These are phyloP conservation scores for Cymodocea nodosa DNA, from an alignment of 116 monocot species.

Conservation along the genomic window DNA sequence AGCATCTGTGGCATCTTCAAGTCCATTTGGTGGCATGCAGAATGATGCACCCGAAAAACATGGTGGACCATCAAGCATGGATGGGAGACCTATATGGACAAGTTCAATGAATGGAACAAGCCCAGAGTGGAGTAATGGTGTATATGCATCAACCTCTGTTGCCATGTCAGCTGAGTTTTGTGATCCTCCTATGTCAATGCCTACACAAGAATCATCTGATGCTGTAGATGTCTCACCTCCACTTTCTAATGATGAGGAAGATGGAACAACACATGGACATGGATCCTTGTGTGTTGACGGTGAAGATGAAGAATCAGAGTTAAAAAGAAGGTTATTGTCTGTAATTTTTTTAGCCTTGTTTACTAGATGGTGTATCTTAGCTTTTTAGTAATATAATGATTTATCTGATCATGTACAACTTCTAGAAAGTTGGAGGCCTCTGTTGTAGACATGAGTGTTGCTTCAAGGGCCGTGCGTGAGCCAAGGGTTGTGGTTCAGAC, in stretches of 20 bases:
- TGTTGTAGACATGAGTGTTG: constrained; percentile 32
- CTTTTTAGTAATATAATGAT: background rate
- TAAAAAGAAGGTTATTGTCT: constrained; percentile 53
- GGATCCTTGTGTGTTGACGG: constrained; percentile 29
- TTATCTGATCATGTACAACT: background rate
- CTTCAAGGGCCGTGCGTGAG: constrained; percentile 53
- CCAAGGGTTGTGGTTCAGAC: constrained; percentile 80
- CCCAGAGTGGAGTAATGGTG: constrained; percentile 12
- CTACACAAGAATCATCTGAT: constrained; percentile 20
- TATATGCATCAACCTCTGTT: constrained; percentile 11
- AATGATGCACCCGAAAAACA: constrained; percentile 22
- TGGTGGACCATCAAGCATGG: constrained; percentile 5
- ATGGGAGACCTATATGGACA: constrained; percentile 4
- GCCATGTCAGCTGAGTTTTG: constrained; percentile 14
- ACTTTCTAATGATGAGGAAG: constrained; percentile 37
- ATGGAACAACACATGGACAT: constrained; percentile 25
- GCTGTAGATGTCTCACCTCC: constrained; percentile 31
- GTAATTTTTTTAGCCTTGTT: constrained; percentile 1
- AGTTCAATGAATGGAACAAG: constrained; percentile 13
- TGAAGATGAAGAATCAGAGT: constrained; percentile 58
- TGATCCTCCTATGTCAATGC: constrained; percentile 13
- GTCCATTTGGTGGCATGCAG: constrained; percentile 12
- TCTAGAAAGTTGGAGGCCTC: constrained; percentile 50
- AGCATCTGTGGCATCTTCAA: constrained; percentile 10
- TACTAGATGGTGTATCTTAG: background rate